Conservation (phyloP, 129 eudicot genomes). For the Calendula officinalis region DNA sequence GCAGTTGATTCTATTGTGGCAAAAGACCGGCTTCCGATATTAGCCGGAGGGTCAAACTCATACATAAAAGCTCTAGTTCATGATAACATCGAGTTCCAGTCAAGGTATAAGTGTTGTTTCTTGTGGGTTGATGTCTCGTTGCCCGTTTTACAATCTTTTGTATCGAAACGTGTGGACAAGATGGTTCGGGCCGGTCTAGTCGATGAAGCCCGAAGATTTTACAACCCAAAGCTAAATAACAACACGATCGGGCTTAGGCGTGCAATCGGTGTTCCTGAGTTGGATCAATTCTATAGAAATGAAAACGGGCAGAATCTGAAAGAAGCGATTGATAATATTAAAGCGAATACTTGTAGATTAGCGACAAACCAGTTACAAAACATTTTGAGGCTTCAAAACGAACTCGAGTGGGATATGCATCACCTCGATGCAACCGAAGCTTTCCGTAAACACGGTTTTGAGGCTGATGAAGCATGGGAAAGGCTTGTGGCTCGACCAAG, state of each 20-base stretch:
- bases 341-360: constrained; percentile 44
- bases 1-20: constrained; percentile 46
- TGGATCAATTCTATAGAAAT: constrained; percentile 35
- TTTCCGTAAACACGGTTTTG: constrained; percentile 32
- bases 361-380: constrained; percentile 49
- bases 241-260: constrained; percentile 45
- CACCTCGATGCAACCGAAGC: constrained; percentile 59
- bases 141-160: constrained; percentile 45
- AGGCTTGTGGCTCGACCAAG: constrained; percentile 47
- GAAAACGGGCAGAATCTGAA: constrained; percentile 30
- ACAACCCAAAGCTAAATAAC: constrained; percentile 29
- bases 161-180: constrained; percentile 52
- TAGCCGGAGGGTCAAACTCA: constrained; percentile 74
- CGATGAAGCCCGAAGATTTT: constrained; percentile 49
- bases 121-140: constrained; percentile 64
- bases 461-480: constrained; percentile 55
- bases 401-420: constrained; percentile 49
- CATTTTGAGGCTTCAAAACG: constrained; percentile 37
- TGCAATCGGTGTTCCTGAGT: constrained; percentile 68
- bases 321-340: constrained; percentile 43
- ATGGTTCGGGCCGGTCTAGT: constrained; percentile 52
- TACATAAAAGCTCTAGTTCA: constrained; percentile 54
- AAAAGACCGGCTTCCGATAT: constrained; percentile 49
- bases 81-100: constrained; percentile 42
- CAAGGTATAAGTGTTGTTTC: constrained; percentile 54